A percentile compares a stretch with the other conserved stretches of the same genome.
These are phyloP conservation scores for Suillus discolor DNA, from an alignment of 768 basidiomycete species.

Conservation along the genomic window DNA sequence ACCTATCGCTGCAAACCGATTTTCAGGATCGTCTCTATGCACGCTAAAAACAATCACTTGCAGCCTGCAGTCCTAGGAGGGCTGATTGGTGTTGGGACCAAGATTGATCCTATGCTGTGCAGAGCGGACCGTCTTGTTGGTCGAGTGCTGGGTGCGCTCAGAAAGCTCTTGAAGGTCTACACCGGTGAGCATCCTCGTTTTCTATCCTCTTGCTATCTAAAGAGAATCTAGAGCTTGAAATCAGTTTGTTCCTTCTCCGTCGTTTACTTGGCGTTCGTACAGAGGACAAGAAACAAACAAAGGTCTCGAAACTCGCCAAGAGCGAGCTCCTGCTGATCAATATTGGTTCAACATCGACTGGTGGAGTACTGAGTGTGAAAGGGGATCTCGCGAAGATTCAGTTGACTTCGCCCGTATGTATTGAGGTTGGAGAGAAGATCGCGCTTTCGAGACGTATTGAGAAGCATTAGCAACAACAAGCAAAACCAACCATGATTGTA, in stretches of 20 bases:
- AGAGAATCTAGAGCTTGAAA: slow-evolving; percentile 71
- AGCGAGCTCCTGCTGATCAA: slow-evolving; percentile 94
- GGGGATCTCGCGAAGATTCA: slow-evolving; percentile 95
- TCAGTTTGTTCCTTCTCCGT: slow-evolving; percentile 92
- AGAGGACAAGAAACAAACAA: slow-evolving; percentile 98
- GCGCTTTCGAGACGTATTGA: slow-evolving; percentile 93
- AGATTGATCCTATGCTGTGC: slow-evolving; percentile 95
- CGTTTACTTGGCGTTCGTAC: slow-evolving; percentile 95
- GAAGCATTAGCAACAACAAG: too few species aligned
- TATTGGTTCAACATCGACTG: slow-evolving; percentile 83
- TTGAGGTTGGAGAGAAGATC: slow-evolving; percentile 97
- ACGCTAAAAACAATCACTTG: slow-evolving; percentile 93
- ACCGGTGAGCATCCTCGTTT: slow-evolving; percentile 52
- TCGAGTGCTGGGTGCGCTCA: slow-evolving; percentile 69
- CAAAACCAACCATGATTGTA: too few species aligned
- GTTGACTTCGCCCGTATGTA: slow-evolving; percentile 92
- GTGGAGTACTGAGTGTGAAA: slow-evolving; percentile 93
- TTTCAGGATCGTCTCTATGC: slow-evolving; percentile 90
- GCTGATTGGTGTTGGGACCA: slow-evolving; percentile 96
- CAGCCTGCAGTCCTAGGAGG: slow-evolving; percentile 98
- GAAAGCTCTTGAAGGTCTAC: slow-evolving; percentile 66
- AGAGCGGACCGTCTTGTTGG: slow-evolving; percentile 96
- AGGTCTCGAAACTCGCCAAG: slow-evolving; percentile 88
- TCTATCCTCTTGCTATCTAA: not conserved
- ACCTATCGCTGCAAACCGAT: slow-evolving; percentile 95